Percentiles rank a stretch among this genome's conserved stretches.
These are phyloP conservation scores for Aspergillus sp. DNA, from an alignment of 2,329 filamentous ascomycete genomes.

Conservation along the genomic window DNA sequence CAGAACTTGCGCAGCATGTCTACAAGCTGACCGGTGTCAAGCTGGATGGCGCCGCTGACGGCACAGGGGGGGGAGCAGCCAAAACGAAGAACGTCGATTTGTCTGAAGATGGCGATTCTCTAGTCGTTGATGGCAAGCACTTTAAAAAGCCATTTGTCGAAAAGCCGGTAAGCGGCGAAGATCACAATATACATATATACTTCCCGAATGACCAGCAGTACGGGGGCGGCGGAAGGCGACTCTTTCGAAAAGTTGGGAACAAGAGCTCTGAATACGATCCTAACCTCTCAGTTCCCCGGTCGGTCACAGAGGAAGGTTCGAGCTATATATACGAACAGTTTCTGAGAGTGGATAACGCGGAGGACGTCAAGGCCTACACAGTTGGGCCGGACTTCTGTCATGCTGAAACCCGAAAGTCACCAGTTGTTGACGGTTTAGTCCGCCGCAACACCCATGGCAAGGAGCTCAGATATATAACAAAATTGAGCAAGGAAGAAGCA, in stretches of 20 bases:
- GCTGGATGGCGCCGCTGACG: slow-evolving; percentile 69
- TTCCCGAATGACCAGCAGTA: slow-evolving; percentile 73
- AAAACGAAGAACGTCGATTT: slow-evolving; percentile 72
- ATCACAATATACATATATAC: slow-evolving; percentile 98
- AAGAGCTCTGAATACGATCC: slow-evolving; percentile 95
- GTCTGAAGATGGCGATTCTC: slow-evolving; percentile 83
- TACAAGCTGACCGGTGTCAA: slow-evolving; percentile 76
- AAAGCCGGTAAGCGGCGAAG: slow-evolving; percentile 96
- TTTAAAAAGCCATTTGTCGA: slow-evolving; percentile 95
- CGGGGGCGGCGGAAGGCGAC: slow-evolving; percentile 83
- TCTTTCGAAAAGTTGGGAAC: slow-evolving; percentile 97
- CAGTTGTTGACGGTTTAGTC: slow-evolving; percentile 93
- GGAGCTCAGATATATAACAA: slow-evolving; percentile 92
- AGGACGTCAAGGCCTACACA: slow-evolving; percentile 98
- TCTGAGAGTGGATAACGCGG: slow-evolving; percentile 91
- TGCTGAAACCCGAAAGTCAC: slow-evolving; percentile 94
- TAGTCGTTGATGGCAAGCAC: slow-evolving; percentile 79
- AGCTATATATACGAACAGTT: slow-evolving; percentile 99
- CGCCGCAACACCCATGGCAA: slow-evolving; percentile 96
- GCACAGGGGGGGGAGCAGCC: slow-evolving; percentile 58
- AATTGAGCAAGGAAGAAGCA: slow-evolving; percentile 75
- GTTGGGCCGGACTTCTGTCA: slow-evolving; percentile 92
- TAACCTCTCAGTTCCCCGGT: slow-evolving; percentile 72
- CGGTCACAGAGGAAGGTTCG: slow-evolving; percentile 73
- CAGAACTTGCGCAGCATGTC: slow-evolving; percentile 77